phyloP scores from a whole-genome alignment of 441 rosid genomes.

The Gossypium lobatum region DNA sequence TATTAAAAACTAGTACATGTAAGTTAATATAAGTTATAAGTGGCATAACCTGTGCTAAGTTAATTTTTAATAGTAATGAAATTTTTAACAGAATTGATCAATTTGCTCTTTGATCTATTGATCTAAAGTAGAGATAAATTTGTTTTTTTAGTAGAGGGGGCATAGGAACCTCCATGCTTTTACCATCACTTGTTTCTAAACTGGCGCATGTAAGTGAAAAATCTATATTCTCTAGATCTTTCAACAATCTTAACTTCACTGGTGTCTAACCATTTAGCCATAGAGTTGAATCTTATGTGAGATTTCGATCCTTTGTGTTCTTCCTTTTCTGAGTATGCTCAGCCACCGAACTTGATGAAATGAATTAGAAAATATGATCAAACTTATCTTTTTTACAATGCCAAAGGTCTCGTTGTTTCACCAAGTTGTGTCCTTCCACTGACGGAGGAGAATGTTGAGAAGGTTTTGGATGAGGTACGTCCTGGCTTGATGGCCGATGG shows the following conservation, averaged over 20 bases:
- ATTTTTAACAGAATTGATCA: no score
- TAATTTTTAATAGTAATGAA: no score
- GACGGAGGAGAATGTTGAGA: slow-evolving; percentile 72
- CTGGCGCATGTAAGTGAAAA: no score
- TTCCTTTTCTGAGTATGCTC: not conserved
- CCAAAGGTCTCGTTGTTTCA: slow-evolving; percentile 38
- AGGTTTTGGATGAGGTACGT: slow-evolving; percentile 54
- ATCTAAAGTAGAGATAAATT: no score
- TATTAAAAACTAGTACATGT: no score
- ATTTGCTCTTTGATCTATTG: no score
- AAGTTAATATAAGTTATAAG: no score
- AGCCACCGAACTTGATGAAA: not conserved
- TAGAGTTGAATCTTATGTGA: not conserved
- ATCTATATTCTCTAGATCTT: not conserved
- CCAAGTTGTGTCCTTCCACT: slow-evolving; percentile 61
- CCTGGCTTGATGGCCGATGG: slow-evolving; percentile 75
- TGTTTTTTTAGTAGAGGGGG: no score
- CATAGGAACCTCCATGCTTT: no score
- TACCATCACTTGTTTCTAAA: no score
- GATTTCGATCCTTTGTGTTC: not conserved
- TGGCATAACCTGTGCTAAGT: no score
- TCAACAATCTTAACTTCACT: not conserved
- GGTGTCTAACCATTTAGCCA: not conserved
- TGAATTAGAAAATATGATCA: not conserved
- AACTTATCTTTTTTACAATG: slow-evolving; percentile 8